Percentiles rank a stretch among this genome's conserved stretches.
These are phyloP conservation scores for Aspergillus proliferans DNA, from an alignment of 2,329 filamentous ascomycete species.

Conservation along the genomic window DNA sequence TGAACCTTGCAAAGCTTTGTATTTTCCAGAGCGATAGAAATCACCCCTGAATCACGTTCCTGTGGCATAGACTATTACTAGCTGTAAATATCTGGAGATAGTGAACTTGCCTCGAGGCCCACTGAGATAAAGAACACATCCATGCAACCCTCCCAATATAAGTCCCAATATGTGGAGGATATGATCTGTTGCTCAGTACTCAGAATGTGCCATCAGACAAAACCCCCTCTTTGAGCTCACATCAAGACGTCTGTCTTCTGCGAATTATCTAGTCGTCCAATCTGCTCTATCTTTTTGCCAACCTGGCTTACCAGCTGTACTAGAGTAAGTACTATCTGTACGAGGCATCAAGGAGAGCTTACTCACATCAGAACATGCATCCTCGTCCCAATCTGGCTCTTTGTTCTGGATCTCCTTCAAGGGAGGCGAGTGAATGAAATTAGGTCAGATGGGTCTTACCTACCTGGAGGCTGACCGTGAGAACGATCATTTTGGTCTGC, in stretches of 20 bases:
- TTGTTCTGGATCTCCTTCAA: not conserved
- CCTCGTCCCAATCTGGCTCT: not conserved
- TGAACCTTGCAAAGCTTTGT: not conserved
- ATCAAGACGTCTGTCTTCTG: slow-evolving; percentile 1
- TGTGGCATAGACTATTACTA: not conserved
- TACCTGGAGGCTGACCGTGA: not conserved
- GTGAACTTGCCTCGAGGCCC: not conserved
- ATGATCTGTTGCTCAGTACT: not conserved
- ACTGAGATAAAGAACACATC: not conserved
- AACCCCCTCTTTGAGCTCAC: not conserved
- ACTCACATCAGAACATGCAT: not conserved
- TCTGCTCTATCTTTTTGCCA: slow-evolving; percentile 1
- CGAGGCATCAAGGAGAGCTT: not conserved
- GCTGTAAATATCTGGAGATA: not conserved
- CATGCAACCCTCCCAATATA: not conserved
- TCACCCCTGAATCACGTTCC: not conserved
- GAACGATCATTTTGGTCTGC: slow-evolving; percentile 1
- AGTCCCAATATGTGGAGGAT: not conserved
- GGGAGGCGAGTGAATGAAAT: not conserved
- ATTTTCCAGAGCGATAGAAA: not conserved
- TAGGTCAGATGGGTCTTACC: not conserved
- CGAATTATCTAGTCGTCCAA: not conserved
- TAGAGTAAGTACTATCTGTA: not conserved
- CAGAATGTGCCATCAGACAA: not conserved
- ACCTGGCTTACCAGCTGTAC: slow-evolving; percentile 1